phyloP scores from a whole-genome alignment of 164 flowering plant genomes.

The Brasenia schreberi region DNA sequence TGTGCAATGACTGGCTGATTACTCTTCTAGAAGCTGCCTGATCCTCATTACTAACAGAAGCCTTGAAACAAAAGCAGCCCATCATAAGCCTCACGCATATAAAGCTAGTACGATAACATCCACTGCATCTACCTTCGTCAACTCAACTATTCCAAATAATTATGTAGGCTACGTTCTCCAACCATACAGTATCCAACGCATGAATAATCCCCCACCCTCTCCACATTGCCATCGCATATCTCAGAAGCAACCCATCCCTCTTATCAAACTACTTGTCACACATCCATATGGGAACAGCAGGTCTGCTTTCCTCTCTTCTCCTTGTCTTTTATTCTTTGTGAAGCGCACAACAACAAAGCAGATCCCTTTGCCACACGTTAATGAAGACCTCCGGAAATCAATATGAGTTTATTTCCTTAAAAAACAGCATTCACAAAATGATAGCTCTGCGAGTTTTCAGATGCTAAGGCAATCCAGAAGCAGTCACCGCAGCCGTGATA shows the following conservation, averaged over 20 bases:
- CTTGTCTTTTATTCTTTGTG: too few relatives aligned
- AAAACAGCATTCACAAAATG: too few relatives aligned
- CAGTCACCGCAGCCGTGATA: too few relatives aligned
- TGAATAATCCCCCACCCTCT: neutral
- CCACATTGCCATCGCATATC: neutral
- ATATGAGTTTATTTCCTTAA: too few relatives aligned
- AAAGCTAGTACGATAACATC: neutral
- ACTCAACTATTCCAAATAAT: neutral
- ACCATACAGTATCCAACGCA: neutral
- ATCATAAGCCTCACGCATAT: slow-evolving; percentile 6
- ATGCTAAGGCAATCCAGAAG: too few relatives aligned
- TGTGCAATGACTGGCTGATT: slow-evolving; percentile 18
- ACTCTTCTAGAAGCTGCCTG: slow-evolving; percentile 12
- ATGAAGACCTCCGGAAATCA: too few relatives aligned
- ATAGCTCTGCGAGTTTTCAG: too few relatives aligned
- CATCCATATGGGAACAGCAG: too few relatives aligned
- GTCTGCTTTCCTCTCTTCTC: too few relatives aligned
- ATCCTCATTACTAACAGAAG: slow-evolving; percentile 23
- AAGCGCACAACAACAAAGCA: too few relatives aligned
- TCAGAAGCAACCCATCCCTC: neutral
- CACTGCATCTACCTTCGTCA: neutral
- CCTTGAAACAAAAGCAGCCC: slow-evolving; percentile 36
- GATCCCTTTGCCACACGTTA: too few relatives aligned
- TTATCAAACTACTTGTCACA: neutral
- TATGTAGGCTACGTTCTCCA: neutral